A percentile compares a stretch with the other conserved stretches of the same genome.
phyloP scores from a whole-genome alignment of 1,139 yeast genomes.

The Magnusiomyces suaveolens region DNA sequence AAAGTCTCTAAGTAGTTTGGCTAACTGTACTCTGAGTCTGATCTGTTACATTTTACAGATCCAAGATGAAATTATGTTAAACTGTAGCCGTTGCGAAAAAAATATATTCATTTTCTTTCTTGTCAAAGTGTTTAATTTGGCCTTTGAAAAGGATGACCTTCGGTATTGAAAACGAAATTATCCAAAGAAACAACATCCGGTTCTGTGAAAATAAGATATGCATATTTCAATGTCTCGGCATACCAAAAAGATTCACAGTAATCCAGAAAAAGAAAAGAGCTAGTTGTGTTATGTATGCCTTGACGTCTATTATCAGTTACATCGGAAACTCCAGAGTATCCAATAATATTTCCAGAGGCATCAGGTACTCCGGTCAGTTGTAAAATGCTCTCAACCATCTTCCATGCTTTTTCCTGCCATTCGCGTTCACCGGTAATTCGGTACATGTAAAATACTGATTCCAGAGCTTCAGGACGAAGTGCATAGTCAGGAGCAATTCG shows the following conservation, averaged over 20 bases:
- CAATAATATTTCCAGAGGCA: constrained; percentile 37
- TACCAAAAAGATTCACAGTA: constrained; percentile 65
- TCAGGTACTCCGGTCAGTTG: constrained; percentile 19
- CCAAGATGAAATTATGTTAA: too few species aligned
- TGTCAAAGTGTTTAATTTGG: neutral
- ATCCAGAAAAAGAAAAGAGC: constrained; percentile 29
- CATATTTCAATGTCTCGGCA: constrained; percentile 70
- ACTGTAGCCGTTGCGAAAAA: too few species aligned
- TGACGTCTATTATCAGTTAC: constrained; percentile 33
- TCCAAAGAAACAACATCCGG: constrained; percentile 50
- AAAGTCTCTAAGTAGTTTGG: too few species aligned
- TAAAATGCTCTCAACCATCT: constrained; percentile 47
- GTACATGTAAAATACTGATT: constrained; percentile 63
- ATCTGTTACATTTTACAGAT: too few species aligned
- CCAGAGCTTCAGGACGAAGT: constrained; percentile 69
- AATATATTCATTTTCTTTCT: too few species aligned
- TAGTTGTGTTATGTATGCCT: constrained; percentile 3
- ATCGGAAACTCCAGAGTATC: constrained; percentile 43
- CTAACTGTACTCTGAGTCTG: too few species aligned
- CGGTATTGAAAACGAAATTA: constrained; percentile 65
- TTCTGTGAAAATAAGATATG: constrained; percentile 60
- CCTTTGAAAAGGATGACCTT: constrained; percentile 63
- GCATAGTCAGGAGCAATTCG: constrained; percentile 43
- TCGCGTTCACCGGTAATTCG: constrained; percentile 61
- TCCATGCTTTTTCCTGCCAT: constrained; percentile 67